Base-by-base conservation (phyloP, 2,329 filamentous ascomycete species). In the Fusarium sp. region DNA sequence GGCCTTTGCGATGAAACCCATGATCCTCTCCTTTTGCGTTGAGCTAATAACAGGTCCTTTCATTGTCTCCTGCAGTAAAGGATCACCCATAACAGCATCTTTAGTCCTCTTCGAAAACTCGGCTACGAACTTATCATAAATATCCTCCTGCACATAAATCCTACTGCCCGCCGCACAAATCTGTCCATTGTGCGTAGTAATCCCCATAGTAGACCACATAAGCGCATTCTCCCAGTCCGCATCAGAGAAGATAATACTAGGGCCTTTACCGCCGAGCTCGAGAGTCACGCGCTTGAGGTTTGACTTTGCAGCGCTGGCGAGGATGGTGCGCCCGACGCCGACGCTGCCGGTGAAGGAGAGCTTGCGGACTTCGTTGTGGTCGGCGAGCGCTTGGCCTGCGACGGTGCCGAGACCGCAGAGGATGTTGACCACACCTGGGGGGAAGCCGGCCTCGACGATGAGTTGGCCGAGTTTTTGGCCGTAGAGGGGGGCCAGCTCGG, bases 231-330 rank as follows among this genome's bases (percentile, higher is more conserved):
- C 88, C 44, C 91, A 77, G 67, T 91, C 87, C 3, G 89, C 89
- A 75, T 91, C 90, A 3, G 86, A 84, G 62, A 91, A 91, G 15
- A 91, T 85, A 7, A 91, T 77, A 7, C 89, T 81, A 0, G 90
- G 89, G 10, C 85, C 87, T 79, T 94, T 93, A 84, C 93, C 91
- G 47, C 92, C 92, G 22, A 93, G 89, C 84, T 94, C 92, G 44
- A 94, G 87, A 26, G 91, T 93, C 49, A 94, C 91, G 87, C 93
- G 93, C 88, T 93, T 94, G 75, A 94, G 82, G 87, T 94, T 93
- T 75, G 90, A 92, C 69, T 87, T 82, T 66, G 92, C 92, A 12
- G 92, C 91, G 35, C 91, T 89, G 86, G 93, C 93, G 88, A 94
- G 92, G 83, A 94, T 92, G 80, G 10, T 85, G 35, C 88, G 87